phyloP scores from a whole-genome alignment of 495 filamentous ascomycete species.

The Penicillium canescens region DNA sequence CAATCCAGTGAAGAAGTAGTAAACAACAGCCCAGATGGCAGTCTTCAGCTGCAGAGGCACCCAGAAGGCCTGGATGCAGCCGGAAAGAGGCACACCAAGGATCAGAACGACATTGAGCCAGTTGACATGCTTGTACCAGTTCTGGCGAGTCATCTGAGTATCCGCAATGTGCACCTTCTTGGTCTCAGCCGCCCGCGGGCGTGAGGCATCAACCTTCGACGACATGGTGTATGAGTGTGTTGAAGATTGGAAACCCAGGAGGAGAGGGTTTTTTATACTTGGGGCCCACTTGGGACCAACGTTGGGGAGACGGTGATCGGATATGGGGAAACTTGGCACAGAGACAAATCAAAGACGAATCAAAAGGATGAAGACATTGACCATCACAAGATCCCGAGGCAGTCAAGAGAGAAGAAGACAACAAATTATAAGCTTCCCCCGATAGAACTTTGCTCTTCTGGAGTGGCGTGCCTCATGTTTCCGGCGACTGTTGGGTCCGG shows the following conservation, averaged over 20 bases:
- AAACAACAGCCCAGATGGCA: conserved; percentile 74
- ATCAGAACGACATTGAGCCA: conserved; percentile 92
- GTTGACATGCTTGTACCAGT: conserved; percentile 98
- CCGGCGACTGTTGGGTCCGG: conserved; percentile 35
- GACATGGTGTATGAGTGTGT: conserved; percentile 33
- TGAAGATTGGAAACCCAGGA: conserved; percentile 4
- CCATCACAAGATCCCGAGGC: conserved; percentile 41
- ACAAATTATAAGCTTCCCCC: not conserved
- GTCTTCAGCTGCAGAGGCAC: conserved; percentile 77
- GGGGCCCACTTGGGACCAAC: conserved; percentile 31
- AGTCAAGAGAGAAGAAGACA: conserved; percentile 2
- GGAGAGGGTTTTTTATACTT: conserved; percentile 26
- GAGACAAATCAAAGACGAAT: conserved; percentile 18
- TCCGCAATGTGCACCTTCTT: conserved; percentile 60
- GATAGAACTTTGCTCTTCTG: conserved; percentile 4
- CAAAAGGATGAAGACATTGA: conserved; percentile 4
- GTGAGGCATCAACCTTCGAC: conserved; percentile 35
- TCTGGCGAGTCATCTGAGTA: conserved; percentile 72
- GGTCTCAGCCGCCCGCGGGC: conserved; percentile 42
- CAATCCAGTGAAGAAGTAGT: conserved; percentile 90
- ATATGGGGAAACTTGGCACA: conserved; percentile 20
- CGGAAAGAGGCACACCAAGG: conserved; percentile 76
- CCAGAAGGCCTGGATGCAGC: conserved; percentile 77
- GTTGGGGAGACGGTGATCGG: conserved; percentile 29
- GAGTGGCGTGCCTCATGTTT: conserved; percentile 22